Evolutionary conservation across 805 yeast species (phyloP).

Genomic region (Candida boleticola): DNA sequence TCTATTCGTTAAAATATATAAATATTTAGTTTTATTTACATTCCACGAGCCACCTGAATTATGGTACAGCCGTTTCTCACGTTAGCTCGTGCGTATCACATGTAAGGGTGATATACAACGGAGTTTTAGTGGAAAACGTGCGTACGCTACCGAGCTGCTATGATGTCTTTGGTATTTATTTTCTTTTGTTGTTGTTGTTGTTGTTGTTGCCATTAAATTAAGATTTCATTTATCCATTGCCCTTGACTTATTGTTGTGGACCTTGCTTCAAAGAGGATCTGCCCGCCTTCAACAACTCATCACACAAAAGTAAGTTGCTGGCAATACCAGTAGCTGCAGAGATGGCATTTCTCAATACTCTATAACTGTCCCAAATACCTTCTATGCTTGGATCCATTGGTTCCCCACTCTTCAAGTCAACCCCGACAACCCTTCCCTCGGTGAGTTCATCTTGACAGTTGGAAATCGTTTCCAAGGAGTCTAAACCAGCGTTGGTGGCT

Average conservation of each 20-base stretch:
- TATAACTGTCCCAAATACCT: slow-evolving; percentile 95
- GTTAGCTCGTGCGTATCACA: no score
- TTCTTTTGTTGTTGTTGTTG: no score
- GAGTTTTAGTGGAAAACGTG: no score
- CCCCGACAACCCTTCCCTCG: slow-evolving; percentile 83
- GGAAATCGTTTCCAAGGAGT: slow-evolving; percentile 83
- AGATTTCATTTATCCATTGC: background rate
- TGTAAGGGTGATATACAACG: no score
- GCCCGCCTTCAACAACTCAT: slow-evolving; percentile 95
- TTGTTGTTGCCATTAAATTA: no score
- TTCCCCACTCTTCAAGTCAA: slow-evolving; percentile 88
- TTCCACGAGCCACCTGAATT: no score
- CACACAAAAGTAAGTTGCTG: slow-evolving; percentile 87
- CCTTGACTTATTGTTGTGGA: slow-evolving; percentile 6
- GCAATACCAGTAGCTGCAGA: slow-evolving; percentile 94
- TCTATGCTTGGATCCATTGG: slow-evolving; percentile 93
- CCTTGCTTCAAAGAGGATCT: slow-evolving; percentile 83
- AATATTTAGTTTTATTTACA: no score
- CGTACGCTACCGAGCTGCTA: no score
- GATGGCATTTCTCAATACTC: slow-evolving; percentile 91
- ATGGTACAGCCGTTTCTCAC: no score
- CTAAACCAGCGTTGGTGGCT: slow-evolving; percentile 89
- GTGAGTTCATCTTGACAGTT: slow-evolving; percentile 85
- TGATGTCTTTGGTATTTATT: no score
- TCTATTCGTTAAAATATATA: no score